Percentiles rank a stretch among this genome's conserved stretches.
Evolutionary conservation across 2,329 filamentous ascomycete genomes (phyloP).

Genomic region (Blumeriella jaapii): DNA sequence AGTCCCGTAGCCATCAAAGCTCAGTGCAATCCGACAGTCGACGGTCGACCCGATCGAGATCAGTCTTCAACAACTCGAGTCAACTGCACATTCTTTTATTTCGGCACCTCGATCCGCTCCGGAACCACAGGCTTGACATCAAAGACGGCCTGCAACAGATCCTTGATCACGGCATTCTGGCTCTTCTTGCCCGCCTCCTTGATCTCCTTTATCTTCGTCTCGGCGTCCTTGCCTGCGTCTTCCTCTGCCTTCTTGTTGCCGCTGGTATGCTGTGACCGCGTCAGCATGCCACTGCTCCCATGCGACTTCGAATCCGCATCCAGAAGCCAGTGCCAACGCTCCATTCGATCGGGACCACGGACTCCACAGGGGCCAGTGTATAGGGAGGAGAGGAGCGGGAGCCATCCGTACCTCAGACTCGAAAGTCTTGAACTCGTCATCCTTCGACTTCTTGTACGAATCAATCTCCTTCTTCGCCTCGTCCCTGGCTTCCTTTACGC

Average conservation of each 20-base stretch:
- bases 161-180: slow-evolving; percentile 68
- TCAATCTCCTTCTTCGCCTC: slow-evolving; percentile 98
- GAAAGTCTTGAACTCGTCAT: slow-evolving; percentile 90
- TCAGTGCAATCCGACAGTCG: not conserved
- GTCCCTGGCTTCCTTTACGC: slow-evolving; percentile 88
- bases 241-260: slow-evolving; percentile 77
- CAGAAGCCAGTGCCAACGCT: too few species aligned
- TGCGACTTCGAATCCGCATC: too few species aligned
- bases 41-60: not conserved
- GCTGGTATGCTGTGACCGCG: slow-evolving; percentile 63
- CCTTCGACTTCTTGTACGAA: slow-evolving; percentile 79
- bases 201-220: slow-evolving; percentile 73
- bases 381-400: not conserved
- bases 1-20: too few species aligned
- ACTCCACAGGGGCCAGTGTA: too few species aligned
- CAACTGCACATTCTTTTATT: too few species aligned
- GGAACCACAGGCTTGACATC: slow-evolving; percentile 66
- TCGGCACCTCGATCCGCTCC: slow-evolving; percentile 25
- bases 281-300: too few species aligned
- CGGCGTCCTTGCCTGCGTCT: slow-evolving; percentile 69
- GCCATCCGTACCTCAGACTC: slow-evolving; percentile 50
- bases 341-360: too few species aligned
- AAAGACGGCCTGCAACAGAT: slow-evolving; percentile 75
- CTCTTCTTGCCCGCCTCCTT: slow-evolving; percentile 67
- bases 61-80: too few species aligned